Evolutionary conservation across 768 basidiomycete species (phyloP).

Genomic region (Amylocystis lapponica): DNA sequence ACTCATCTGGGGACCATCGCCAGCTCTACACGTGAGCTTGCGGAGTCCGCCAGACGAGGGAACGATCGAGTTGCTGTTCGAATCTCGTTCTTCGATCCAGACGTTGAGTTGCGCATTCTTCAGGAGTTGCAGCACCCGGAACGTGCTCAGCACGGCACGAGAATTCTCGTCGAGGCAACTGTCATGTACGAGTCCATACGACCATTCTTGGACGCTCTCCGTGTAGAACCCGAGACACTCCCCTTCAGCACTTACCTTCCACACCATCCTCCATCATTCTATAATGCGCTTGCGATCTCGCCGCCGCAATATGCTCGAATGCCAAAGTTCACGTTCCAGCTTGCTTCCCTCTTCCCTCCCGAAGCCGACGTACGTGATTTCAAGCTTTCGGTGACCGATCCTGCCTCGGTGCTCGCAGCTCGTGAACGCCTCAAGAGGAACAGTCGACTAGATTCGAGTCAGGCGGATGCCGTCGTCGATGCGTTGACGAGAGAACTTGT

Average conservation of each 20-base stretch:
- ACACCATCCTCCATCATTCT: constrained; percentile 32
- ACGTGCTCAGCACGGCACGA: constrained; percentile 13
- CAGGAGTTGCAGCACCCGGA: constrained; percentile 23
- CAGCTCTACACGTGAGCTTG: constrained; percentile 39
- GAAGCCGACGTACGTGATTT: constrained; percentile 33
- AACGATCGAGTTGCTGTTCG: constrained; percentile 37
- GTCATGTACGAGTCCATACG: constrained; percentile 65
- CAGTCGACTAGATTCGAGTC: constrained; percentile 64
- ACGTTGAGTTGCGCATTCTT: constrained; percentile 42
- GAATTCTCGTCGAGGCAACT: constrained; percentile 50
- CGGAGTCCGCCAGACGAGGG: constrained; percentile 33
- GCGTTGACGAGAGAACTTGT: constrained; percentile 53
- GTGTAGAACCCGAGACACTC: constrained; percentile 48
- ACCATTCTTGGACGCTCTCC: constrained; percentile 61
- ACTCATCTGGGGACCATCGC: constrained; percentile 46
- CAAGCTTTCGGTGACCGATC: constrained; percentile 36
- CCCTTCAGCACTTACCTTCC: constrained; percentile 52
- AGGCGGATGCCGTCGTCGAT: constrained; percentile 64
- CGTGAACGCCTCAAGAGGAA: constrained; percentile 31
- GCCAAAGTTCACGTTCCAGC: constrained; percentile 52
- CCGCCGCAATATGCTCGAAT: constrained; percentile 50
- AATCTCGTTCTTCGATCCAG: constrained; percentile 59
- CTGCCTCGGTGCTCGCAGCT: constrained; percentile 37
- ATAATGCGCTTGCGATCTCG: constrained; percentile 31
- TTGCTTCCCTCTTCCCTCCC: constrained; percentile 46